Percentiles rank a stretch among this genome's conserved stretches.
phyloP scores from a whole-genome alignment of 106 monocot genomes.

The Dendrobium huoshanense region DNA sequence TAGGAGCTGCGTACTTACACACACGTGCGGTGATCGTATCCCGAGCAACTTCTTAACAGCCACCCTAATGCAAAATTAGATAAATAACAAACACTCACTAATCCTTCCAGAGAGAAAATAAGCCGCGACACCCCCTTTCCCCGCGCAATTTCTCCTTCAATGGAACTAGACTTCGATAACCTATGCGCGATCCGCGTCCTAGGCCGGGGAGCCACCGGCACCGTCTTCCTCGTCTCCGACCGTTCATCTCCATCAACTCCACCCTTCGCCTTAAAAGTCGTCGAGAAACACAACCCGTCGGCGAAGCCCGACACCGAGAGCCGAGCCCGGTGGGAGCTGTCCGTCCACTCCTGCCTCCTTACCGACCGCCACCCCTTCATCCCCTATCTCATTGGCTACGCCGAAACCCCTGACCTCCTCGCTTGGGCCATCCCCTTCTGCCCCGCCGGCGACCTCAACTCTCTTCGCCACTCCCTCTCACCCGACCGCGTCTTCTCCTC shows the following conservation, averaged over 20 bases:
- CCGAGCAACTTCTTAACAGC: neutral
- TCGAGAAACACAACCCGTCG: slow-evolving; percentile 33
- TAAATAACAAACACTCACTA: neutral
- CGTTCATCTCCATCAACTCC: slow-evolving; percentile 11
- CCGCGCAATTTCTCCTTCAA: neutral
- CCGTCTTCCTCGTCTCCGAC: slow-evolving; percentile 67
- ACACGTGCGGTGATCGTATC: neutral
- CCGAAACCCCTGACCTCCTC: slow-evolving; percentile 53
- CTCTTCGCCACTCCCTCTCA: slow-evolving; percentile 52
- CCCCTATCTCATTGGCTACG: slow-evolving; percentile 58
- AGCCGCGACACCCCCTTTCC: neutral
- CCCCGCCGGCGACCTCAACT: slow-evolving; percentile 83
- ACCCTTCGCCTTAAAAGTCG: slow-evolving; percentile 75
- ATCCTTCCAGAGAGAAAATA: neutral
- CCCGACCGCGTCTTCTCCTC: slow-evolving; percentile 66
- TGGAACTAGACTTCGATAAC: slow-evolving; percentile 62
- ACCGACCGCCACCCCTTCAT: slow-evolving; percentile 46
- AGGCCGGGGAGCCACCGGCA: slow-evolving; percentile 85
- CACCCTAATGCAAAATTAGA: neutral
- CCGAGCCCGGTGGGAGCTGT: slow-evolving; percentile 80
- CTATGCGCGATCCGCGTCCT: slow-evolving; percentile 58
- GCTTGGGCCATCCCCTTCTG: slow-evolving; percentile 83
- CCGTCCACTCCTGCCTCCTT: slow-evolving; percentile 46
- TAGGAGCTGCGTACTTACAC: neutral
- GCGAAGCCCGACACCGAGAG: slow-evolving; percentile 35